phyloP scores from a whole-genome alignment of 306 rosid species.

The Leucaena leucocephala region DNA sequence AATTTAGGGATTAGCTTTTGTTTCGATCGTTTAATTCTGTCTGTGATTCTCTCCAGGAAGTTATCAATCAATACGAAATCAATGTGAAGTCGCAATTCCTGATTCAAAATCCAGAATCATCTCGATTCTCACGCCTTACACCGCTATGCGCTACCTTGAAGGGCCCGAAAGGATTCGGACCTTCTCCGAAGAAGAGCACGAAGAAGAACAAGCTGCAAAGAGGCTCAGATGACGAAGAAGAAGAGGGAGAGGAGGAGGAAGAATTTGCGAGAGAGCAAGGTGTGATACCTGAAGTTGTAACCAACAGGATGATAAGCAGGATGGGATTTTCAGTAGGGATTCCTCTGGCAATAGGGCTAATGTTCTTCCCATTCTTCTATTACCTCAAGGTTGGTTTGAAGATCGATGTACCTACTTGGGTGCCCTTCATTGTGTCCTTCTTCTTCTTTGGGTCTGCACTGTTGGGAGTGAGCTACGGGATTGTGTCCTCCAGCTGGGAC shows the following conservation, averaged over 20 bases:
- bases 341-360: slow-evolving; percentile 68
- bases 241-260: slow-evolving; percentile 36
- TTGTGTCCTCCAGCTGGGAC: slow-evolving; percentile 91
- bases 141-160: slow-evolving; percentile 57
- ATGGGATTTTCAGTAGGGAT: slow-evolving; percentile 80
- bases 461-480: slow-evolving; percentile 94
- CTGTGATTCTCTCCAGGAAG: slow-evolving; percentile 37
- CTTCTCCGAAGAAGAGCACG: slow-evolving; percentile 55
- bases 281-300: slow-evolving; percentile 87
- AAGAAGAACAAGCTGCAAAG: slow-evolving; percentile 43
- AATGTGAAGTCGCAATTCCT: slow-evolving; percentile 35
- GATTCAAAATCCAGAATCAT: slow-evolving; percentile 34
- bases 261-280: slow-evolving; percentile 53
- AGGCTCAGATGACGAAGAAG: slow-evolving; percentile 22
- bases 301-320: slow-evolving; percentile 84
- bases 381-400: slow-evolving; percentile 79
- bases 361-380: slow-evolving; percentile 88
- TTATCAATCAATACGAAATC: slow-evolving; percentile 33
- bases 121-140: slow-evolving; percentile 35
- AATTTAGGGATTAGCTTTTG: background rate
- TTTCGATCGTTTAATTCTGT: slow-evolving; percentile 16
- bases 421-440: slow-evolving; percentile 88
- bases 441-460: slow-evolving; percentile 88
- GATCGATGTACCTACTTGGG: slow-evolving; percentile 92
- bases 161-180: slow-evolving; percentile 77